Evolutionary conservation across 768 basidiomycete genomes (phyloP), one percentile per base, ranked within the genome.

Genomic region (Mrakia frigida): DNA sequence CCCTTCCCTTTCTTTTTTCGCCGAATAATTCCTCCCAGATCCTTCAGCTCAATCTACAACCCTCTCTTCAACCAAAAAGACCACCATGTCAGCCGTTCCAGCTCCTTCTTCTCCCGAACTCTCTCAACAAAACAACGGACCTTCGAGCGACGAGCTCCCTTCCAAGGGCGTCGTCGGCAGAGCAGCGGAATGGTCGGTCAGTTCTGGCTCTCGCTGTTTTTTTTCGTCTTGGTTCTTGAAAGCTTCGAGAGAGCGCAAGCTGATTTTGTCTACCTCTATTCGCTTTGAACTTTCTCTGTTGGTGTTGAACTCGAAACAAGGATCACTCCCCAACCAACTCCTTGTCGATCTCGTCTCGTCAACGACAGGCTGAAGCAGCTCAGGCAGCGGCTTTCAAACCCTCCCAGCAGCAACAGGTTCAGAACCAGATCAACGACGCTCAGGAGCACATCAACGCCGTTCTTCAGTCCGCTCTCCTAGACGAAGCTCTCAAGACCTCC

Each of bases 331-430:
- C 65, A 18, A 21, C 65, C 18, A 39, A 56, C 56, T 56, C 56
- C 28, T 25, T 56, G 13, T 56, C 56, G 56, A 28, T 25, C 56
- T 56, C 65, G 35, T 39, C 65, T n/a, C 73, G 73, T 7, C 73
- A 74, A 37, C 73, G 61, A 13, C 73, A 74, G 35, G 73, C 73
- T 9, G 73, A 74, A 43, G 73, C 73, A 41, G 73, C 73, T 43
- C 73, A 74, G 50, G 73, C 73, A n/a, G 73, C 73, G 1, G 35
- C 60, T 37, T 23, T 72, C 16, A 68, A 41, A 25, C 65, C 50
- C 9, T 46, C 39, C 14, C 60, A 74, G 46, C 71, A 60, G 60
- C 53, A 50, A 50, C 46, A 72, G 35, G n/a, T 31, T 33, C 53
- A 61, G 56, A 14, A 28, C 28, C 39, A 41, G 56, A 39, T 25